Evolutionary conservation across 2,329 filamentous ascomycete species (phyloP), one percentile per base, ranked within the genome.

Genomic region (Penicillium sp.): DNA sequence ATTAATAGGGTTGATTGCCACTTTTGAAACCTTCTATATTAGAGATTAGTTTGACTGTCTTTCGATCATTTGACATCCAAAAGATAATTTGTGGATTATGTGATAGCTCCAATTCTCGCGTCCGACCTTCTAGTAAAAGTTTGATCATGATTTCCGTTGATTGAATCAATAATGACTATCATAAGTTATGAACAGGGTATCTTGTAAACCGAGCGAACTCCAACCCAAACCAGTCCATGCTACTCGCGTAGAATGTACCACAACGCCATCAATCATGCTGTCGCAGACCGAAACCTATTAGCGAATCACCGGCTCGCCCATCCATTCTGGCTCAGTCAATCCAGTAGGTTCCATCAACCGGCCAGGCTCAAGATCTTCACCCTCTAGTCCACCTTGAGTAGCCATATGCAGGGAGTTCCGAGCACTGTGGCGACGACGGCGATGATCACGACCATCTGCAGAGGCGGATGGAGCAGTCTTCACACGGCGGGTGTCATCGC

Each of bases 221-320:
- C 35, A 18, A 46, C 38, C 13, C 14, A 37, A 30, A 34, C 16
- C 5, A 5, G 18, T 5, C 2, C 26, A 29, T 14, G 25, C 6
- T 12, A 18, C 36, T n/a, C 30, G 40, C 28, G 26, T 32, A 8
- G 26, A 35, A 33, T 22, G 18, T 9, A 27, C 37, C 18, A n/a
- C 31, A 39, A 36, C 30, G 28, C 31, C 33, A 12, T 17, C 15
- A 20, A 38, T 6, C 10, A 41, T 28, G 17, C 22, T 16, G 26
- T 27, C 11, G n/a, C 1, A 7, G 54, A 68, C 35, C 35, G n/a
- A n/a, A n/a, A n/a, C n/a, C n/a, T n/a, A n/a, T n/a, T 25, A 44
- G 12, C 68, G 65, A 51, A 73, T 67, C 30, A 70, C 66, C 25
- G 68, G 66, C 45, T 72, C 68, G 6, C 65, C 65, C 66, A 72